These are phyloP conservation scores for Farysia itapuensis DNA, from an alignment of 1,284 basidiomycete species.

Conservation along the genomic window DNA sequence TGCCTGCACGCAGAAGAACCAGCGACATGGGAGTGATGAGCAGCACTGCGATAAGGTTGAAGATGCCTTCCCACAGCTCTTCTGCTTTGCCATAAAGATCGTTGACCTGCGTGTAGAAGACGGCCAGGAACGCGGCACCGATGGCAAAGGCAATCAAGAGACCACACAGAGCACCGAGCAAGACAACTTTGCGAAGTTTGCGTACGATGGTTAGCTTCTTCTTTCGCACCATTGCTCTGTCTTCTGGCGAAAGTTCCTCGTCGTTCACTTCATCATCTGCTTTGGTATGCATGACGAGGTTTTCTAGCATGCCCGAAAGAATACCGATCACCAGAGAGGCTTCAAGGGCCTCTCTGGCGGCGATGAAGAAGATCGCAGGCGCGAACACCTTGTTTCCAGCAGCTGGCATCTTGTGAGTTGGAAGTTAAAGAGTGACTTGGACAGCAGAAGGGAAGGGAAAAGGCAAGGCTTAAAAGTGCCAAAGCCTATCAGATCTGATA, in stretches of 20 bases:
- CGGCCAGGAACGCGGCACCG: constrained; percentile 53
- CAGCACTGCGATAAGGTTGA: constrained; percentile 53
- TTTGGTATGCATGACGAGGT: constrained; percentile 38
- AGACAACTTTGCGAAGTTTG: constrained; percentile 44
- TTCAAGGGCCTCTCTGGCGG: constrained; percentile 54
- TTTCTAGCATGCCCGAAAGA: constrained; percentile 53
- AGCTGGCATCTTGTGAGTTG: no score
- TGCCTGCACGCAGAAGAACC: constrained; percentile 53
- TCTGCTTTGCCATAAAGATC: constrained; percentile 64
- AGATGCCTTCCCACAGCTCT: constrained; percentile 58
- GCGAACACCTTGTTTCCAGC: constrained; percentile 55
- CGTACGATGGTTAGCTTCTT: constrained; percentile 29
- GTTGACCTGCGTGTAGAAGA: constrained; percentile 62
- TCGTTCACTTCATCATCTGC: constrained; percentile 6
- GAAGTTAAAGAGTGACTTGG: no score
- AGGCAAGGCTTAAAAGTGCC: no score
- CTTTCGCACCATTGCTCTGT: constrained; percentile 3
- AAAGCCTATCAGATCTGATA: no score
- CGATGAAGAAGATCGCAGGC: constrained; percentile 58
- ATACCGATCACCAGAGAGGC: constrained; percentile 57
- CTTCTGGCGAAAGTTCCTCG: constrained; percentile 6
- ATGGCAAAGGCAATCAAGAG: constrained; percentile 48
- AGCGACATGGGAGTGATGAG: constrained; percentile 58
- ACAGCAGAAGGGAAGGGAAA: no score
- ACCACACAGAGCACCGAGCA: constrained; percentile 45